Evolutionary conservation across 2,329 filamentous ascomycete genomes (phyloP).

Genomic region (Dothiorella sarmentorum): DNA sequence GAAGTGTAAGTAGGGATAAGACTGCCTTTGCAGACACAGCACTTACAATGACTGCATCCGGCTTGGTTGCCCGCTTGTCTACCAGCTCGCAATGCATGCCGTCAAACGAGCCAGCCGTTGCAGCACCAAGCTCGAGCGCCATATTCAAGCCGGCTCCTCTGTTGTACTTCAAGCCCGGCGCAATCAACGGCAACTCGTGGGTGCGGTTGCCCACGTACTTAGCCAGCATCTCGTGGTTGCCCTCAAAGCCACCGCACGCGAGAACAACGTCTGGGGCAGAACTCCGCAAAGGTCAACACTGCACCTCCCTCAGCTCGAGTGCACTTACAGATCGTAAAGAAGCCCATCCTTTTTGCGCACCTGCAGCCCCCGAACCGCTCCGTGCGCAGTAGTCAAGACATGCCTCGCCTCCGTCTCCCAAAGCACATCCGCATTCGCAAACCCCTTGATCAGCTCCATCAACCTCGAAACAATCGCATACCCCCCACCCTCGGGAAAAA

Average conservation of each 20-base stretch:
- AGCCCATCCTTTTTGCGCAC: conserved; percentile 39
- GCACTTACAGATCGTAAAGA: conserved; percentile 28
- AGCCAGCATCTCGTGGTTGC: conserved; percentile 41
- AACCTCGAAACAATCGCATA: conserved; percentile 38
- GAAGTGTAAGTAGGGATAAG: neutral
- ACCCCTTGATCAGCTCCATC: conserved; percentile 36
- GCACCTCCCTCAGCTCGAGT: neutral
- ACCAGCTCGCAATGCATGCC: conserved; percentile 45
- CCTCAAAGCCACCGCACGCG: conserved; percentile 42
- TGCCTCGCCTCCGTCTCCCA: conserved; percentile 39
- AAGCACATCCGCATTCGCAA: conserved; percentile 33
- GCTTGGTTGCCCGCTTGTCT: conserved; percentile 41
- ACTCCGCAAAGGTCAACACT: neutral
- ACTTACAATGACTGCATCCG: conserved; percentile 35
- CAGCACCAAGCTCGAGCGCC: conserved; percentile 42
- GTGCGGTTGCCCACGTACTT: conserved; percentile 40
- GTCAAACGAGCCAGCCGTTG: conserved; percentile 40
- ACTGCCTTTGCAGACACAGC: neutral
- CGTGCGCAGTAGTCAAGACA: conserved; percentile 34
- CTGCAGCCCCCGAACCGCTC: conserved; percentile 36
- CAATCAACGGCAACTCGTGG: conserved; percentile 40
- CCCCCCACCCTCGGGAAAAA: conserved; percentile 40
- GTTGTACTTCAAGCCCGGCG: conserved; percentile 42
- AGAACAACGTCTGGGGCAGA: conserved; percentile 33
- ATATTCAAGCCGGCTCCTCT: conserved; percentile 40